Base-by-base conservation (phyloP, 345 rosid genomes). In the Lepidium sativum region DNA sequence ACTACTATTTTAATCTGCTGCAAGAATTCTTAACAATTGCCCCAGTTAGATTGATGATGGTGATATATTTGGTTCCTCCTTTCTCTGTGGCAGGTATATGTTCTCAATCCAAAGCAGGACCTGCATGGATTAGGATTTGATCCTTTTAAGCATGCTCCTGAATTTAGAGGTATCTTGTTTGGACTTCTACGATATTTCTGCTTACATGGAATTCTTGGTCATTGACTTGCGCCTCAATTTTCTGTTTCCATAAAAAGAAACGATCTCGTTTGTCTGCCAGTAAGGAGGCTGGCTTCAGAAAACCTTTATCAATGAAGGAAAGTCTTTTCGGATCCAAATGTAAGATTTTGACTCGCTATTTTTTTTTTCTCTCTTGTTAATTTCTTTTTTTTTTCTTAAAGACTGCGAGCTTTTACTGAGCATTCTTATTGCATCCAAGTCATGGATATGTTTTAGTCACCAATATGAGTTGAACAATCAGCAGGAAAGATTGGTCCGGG, bases 91-190 rank as follows among this genome's bases (percentile, higher is more conserved):
- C 78, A 94, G 99, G 82, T 80, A 45, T 83, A 65, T 67, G 85
- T 85, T 54, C 86, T 81, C 60, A 75, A 84, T 67, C 99, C 99
- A n/a, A 94, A 94, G 81, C 87, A 88, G 74, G 92, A 94, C 72
- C 63, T 82, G 58, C 80, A 88, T 77, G 99, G 99, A 67, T 72
- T 94, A 71, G 99, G 96, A 23, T 90, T 67, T 76, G 96, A 90
- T 84, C 99, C 97, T 60, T 94, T 79, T 63, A 84, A 84, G 81
- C 80, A 88, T 79, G 99, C 99, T 80, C 99, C 97, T 43, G 99
- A 94, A 74, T 90, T 94, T 70, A 81, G 96, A 81, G 96, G 99
- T 94, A 66, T 34, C 61, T 72, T 41, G 29, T 73, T 67, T 71
- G 57, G 43, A 54, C 53, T 15, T 67, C 43, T 40, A 71, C 48